Evolutionary conservation across 2,329 filamentous ascomycete genomes (phyloP).

Genomic region (Apiospora koreana): DNA sequence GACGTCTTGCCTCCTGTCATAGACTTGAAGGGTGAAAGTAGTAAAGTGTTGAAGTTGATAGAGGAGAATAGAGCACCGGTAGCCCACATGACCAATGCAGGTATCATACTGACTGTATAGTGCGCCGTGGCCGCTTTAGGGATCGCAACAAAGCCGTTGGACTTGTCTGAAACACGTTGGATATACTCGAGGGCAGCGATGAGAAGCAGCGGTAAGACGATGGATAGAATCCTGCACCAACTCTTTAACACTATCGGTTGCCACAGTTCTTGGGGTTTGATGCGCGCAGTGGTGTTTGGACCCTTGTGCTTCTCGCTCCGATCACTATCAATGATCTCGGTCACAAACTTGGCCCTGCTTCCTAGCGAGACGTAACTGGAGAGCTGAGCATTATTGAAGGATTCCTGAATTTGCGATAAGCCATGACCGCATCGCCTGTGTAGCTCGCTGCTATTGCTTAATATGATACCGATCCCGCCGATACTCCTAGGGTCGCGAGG

Average conservation of each 20-base stretch:
- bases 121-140: not conserved
- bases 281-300: no score
- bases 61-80: not conserved
- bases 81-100: constrained; percentile 5
- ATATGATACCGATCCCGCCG: constrained; percentile 8
- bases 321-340: not conserved
- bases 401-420: not conserved
- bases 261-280: not conserved
- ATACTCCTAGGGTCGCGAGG: constrained; percentile 14
- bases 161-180: constrained; percentile 1
- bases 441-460: not conserved
- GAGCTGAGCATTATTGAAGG: not conserved
- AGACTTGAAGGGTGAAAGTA: constrained; percentile 8
- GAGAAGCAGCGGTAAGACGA: not conserved
- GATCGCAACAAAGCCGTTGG: not conserved
- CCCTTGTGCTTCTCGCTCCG: not conserved
- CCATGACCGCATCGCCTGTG: not conserved
- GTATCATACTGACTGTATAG: not conserved
- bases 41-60: constrained; percentile 8
- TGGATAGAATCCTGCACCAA: not conserved
- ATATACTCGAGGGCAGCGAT: constrained; percentile 12
- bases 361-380: not conserved
- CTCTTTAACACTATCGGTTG: not conserved
- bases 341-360: not conserved
- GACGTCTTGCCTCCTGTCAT: not conserved